Conservation (phyloP, 2,329 filamentous ascomycete genomes). For the Parascedosporium putredinis region DNA sequence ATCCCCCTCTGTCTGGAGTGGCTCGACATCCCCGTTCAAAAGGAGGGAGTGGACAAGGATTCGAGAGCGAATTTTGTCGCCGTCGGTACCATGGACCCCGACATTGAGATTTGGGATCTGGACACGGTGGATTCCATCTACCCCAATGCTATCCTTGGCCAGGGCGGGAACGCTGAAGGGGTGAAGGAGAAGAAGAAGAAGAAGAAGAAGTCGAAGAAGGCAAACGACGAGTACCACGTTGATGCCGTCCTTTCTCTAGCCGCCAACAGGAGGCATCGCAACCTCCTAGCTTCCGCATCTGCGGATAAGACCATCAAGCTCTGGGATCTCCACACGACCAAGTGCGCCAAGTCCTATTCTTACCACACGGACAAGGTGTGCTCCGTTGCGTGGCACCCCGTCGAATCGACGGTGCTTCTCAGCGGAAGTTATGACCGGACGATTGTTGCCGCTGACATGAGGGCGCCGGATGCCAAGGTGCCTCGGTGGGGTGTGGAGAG, state of each 20-base stretch:
- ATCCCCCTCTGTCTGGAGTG: conserved; percentile 94
- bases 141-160: conserved; percentile 88
- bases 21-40: conserved; percentile 84
- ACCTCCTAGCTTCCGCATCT: conserved; percentile 86
- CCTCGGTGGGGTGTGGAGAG: conserved; percentile 89
- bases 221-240: conserved; percentile 86
- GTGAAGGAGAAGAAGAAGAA: conserved; percentile 66
- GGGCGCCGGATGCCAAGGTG: conserved; percentile 71
- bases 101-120: conserved; percentile 97
- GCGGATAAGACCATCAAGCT: conserved; percentile 96
- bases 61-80: conserved; percentile 83
- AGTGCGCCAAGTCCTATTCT: conserved; percentile 88
- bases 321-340: conserved; percentile 88
- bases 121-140: conserved; percentile 98
- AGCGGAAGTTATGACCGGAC: conserved; percentile 94
- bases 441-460: conserved; percentile 91
- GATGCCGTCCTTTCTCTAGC: conserved; percentile 87
- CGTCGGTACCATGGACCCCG: conserved; percentile 92
- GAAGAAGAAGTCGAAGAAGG: conserved; percentile 81
- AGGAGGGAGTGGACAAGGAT: conserved; percentile 49
- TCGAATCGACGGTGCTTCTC: conserved; percentile 76
- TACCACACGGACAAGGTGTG: conserved; percentile 98
- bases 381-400: conserved; percentile 85
- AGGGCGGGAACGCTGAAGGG: conserved; percentile 45
- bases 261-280: conserved; percentile 86